phyloP scores from a whole-genome alignment of 169 alveolate genomes.

The Eimeria falciformis region DNA sequence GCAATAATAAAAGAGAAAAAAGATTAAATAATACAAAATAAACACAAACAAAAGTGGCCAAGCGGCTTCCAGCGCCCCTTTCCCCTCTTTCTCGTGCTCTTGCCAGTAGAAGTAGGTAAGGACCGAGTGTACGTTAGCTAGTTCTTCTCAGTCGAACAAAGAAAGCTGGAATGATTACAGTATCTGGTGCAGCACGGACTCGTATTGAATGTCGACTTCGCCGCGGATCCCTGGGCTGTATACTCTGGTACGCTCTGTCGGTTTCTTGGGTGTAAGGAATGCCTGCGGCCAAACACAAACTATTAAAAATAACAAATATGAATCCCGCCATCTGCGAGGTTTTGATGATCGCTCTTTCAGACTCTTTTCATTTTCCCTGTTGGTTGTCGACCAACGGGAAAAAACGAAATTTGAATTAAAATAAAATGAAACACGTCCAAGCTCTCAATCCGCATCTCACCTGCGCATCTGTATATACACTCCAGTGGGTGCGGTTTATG shows the following conservation, averaged over 20 bases:
- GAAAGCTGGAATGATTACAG: not conserved
- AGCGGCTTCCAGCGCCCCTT: too few relatives aligned
- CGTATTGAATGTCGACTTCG: slow-evolving; percentile 24
- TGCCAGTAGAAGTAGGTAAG: too few relatives aligned
- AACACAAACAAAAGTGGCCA: not conserved
- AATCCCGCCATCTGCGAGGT: too few relatives aligned
- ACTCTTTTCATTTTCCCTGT: not conserved
- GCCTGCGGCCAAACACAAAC: slow-evolving; percentile 3
- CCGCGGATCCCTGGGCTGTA: slow-evolving; percentile 45
- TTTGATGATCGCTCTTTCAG: not conserved
- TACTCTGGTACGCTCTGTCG: not conserved
- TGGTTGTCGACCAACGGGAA: too few relatives aligned
- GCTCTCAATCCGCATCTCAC: not conserved
- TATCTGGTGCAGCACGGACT: not conserved
- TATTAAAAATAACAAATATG: too few relatives aligned
- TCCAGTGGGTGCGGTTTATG: slow-evolving; percentile 47
- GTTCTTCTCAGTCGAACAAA: not conserved
- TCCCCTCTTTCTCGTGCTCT: too few relatives aligned
- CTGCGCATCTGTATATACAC: slow-evolving; percentile 47
- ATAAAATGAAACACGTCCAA: not conserved
- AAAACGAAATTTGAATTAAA: not conserved
- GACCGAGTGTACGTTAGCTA: too few relatives aligned
- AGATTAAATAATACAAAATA: not conserved
- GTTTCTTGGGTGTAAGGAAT: slow-evolving; percentile 8
- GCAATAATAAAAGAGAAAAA: not conserved